Base-by-base conservation (phyloP, 495 filamentous ascomycete genomes). In the Hyphodiscus hymeniophilus region DNA sequence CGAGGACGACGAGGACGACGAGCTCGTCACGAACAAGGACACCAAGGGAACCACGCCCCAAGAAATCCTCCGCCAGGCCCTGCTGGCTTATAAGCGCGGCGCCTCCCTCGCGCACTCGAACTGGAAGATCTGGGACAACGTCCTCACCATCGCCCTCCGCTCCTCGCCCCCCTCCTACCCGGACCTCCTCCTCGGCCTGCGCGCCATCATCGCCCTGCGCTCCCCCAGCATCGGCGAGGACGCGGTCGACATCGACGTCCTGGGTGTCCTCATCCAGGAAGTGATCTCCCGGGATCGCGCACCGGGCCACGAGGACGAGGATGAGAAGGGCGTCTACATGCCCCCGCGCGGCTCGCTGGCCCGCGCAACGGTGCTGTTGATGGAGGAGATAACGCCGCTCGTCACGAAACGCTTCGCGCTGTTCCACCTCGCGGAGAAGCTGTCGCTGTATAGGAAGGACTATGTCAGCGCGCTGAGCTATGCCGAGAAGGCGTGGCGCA, bases 51-150 rank as follows among this genome's bases (percentile, higher is more conserved):
- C 23, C 12, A 10, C 16, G 12, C 34, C 77, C 79, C 0, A 67
- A 81, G 77, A 75, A 32, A 75, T 84, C 47, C 75, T 84, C 7
- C 68, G 70, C 3, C 83, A 91, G 51, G 85, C 92, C 12, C 79
- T 97, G 2, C 63, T 72, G 10, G 91, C 94, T 1, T 83, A 95
- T 59, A 89, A 90, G 57, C 79, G 82, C 44, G 92, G 89, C 30
- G 87, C 87, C 2, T 68, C 74, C 12, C 75, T 92, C 18, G 90
- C 92, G 28, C 74, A 85, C 61, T 81, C 85, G 48, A 85, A 89
- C 65, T 84, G 80, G 73, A 78, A 87, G 48, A 95, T 99, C 53
- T 96, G 89, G 90, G 87, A 94, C 51, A 99, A 99, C 59, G 77
- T 95, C 12, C 74, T 97, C 39, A 87, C 84, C 2, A 82, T 99